These are phyloP conservation scores for Dothistroma pini DNA, from an alignment of 2,329 filamentous ascomycete genomes.

Conservation along the genomic window DNA sequence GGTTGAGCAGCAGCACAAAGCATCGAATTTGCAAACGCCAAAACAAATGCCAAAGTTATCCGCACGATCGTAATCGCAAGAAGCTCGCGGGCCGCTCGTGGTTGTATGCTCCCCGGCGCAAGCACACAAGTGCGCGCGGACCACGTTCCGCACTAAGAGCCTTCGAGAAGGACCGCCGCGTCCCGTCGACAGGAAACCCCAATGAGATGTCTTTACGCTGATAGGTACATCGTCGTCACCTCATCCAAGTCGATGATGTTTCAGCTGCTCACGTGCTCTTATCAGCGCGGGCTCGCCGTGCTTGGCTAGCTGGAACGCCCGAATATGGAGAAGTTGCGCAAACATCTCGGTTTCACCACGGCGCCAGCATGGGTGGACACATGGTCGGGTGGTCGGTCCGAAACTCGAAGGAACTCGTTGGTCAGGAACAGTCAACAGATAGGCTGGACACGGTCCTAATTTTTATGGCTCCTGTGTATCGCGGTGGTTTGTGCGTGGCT, in stretches of 20 bases:
- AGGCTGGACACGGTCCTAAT: neutral
- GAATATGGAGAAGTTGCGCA: neutral
- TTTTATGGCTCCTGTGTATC: neutral
- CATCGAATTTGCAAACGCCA: neutral
- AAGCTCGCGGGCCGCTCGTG: neutral
- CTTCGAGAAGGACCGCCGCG: neutral
- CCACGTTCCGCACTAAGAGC: neutral
- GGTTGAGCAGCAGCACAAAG: neutral
- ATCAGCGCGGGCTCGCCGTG: neutral
- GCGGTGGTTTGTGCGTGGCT: neutral
- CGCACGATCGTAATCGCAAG: neutral
- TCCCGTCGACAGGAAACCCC: neutral
- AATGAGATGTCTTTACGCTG: neutral
- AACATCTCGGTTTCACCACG: neutral
- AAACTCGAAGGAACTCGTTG: neutral
- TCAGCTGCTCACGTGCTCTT: neutral
- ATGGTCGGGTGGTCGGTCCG: neutral
- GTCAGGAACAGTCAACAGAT: neutral
- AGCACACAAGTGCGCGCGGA: neutral
- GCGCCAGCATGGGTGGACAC: neutral
- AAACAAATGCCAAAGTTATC: neutral
- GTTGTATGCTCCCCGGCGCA: neutral
- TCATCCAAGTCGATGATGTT: neutral
- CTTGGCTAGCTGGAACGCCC: neutral
- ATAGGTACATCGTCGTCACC: neutral